These are phyloP conservation scores for Fraxinus ornus DNA, from an alignment of 305 asterid genomes.

Conservation along the genomic window DNA sequence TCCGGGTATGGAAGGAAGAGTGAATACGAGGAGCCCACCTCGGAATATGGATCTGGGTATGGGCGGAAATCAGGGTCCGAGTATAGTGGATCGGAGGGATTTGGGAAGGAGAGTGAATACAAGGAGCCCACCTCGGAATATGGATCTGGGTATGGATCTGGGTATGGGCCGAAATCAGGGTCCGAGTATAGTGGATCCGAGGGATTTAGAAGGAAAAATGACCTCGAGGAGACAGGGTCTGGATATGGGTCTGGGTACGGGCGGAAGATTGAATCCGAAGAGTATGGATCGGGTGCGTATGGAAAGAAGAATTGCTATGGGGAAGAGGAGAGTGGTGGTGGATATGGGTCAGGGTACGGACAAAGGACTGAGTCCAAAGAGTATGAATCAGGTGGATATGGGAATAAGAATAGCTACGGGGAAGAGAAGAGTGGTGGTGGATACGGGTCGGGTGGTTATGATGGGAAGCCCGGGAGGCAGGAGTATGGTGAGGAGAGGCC, in stretches of 20 bases:
- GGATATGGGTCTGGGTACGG: neutral
- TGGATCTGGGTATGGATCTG: conserved; percentile 36
- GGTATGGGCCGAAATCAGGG: neutral
- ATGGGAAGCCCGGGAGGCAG: neutral
- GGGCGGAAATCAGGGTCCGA: conserved; percentile 20
- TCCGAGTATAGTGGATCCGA: neutral
- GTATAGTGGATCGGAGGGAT: neutral
- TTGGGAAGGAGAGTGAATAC: conserved; percentile 21
- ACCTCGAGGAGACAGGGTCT: neutral
- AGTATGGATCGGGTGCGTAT: neutral
- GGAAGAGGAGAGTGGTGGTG: neutral
- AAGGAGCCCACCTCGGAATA: conserved; percentile 27
- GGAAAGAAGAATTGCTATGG: conserved; percentile 5
- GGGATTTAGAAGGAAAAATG: conserved; percentile 15
- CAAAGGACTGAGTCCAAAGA: conserved; percentile 8
- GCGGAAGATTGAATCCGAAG: neutral
- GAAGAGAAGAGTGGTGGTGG: neutral
- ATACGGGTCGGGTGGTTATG: neutral
- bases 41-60: conserved; percentile 33
- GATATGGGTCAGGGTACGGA: neutral
- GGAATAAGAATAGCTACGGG: neutral
- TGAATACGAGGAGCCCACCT: conserved; percentile 8
- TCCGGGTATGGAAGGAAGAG: conserved; percentile 16
- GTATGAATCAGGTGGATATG: conserved; percentile 25
- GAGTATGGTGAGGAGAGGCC: neutral